Percentiles rank a stretch among this genome's conserved stretches.
Conservation (phyloP, 257 asterid genomes). For the Coffea canephora region DNA sequence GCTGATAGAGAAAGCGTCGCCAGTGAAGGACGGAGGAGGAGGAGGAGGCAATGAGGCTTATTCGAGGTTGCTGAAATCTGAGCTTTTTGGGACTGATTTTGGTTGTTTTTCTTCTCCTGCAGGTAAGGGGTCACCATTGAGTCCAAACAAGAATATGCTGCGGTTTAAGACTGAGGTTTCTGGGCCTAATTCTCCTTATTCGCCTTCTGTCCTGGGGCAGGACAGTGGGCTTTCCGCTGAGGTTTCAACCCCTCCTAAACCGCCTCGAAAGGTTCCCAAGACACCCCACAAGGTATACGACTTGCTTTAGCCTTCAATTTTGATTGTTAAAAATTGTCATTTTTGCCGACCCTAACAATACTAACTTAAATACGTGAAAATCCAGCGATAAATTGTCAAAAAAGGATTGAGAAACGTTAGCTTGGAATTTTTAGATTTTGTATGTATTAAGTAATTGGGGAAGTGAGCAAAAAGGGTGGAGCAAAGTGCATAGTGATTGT, state of each 20-base stretch:
- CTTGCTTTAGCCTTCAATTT: not conserved
- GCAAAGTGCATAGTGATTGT: not conserved
- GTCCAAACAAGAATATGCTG: slow-evolving; percentile 87
- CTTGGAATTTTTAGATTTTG: not conserved
- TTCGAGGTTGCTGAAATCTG: slow-evolving; percentile 68
- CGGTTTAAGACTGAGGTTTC: slow-evolving; percentile 89
- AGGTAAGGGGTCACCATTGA: slow-evolving; percentile 75
- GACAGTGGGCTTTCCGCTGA: slow-evolving; percentile 51
- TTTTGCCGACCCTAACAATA: too few relatives aligned
- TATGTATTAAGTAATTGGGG: not conserved
- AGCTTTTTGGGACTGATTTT: slow-evolving; percentile 94
- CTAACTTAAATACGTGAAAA: not conserved
- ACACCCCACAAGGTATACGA: slow-evolving; percentile 87
- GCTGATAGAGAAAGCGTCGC: slow-evolving; percentile 76
- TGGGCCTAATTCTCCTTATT: slow-evolving; percentile 74
- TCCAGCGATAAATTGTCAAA: not conserved
- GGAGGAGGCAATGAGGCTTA: slow-evolving; percentile 81
- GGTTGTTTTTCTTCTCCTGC: slow-evolving; percentile 71
- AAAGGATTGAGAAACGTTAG: not conserved
- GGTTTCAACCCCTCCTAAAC: slow-evolving; percentile 80
- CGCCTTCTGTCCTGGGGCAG: slow-evolving; percentile 76
- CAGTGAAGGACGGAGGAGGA: slow-evolving; percentile 70
- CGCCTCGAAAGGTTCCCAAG: slow-evolving; percentile 94
- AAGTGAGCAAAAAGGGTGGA: not conserved
- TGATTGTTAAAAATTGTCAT: not conserved